Conservation (phyloP, 2,329 filamentous ascomycete species). For the Phaeosphaeria sp. region DNA sequence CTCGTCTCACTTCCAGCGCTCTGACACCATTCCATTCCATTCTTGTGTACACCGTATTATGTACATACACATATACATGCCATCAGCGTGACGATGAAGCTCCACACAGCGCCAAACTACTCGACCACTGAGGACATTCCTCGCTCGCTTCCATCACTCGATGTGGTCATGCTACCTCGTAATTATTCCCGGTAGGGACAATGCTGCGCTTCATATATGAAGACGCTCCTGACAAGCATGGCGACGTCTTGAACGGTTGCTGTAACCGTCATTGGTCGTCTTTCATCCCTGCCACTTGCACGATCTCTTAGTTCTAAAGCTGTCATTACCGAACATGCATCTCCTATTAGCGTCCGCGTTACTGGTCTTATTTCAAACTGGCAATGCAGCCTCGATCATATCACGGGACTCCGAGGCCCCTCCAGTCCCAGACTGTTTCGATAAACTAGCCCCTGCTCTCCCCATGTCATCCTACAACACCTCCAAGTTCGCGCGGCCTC, state of each 20-base stretch:
- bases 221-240: background rate
- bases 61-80: background rate
- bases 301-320: background rate
- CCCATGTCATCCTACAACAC: conserved; percentile 15
- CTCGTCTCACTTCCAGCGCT: background rate
- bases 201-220: background rate
- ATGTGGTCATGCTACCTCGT: background rate
- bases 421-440: background rate
- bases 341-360: background rate
- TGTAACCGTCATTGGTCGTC: background rate
- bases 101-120: background rate
- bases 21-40: background rate
- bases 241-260: background rate
- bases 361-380: background rate
- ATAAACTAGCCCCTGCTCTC: conserved; percentile 10
- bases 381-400: background rate
- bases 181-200: background rate
- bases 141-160: background rate
- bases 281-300: background rate
- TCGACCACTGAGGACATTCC: background rate
- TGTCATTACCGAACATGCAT: conserved; percentile 1
- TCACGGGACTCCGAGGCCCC: background rate
- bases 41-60: background rate
- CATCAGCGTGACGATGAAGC: background rate
- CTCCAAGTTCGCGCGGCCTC: conserved; percentile 19